Evolutionary conservation across 352 stramenopile species (phyloP), one percentile per base, ranked within the genome.

Genomic region (Pythium periplocum): DNA sequence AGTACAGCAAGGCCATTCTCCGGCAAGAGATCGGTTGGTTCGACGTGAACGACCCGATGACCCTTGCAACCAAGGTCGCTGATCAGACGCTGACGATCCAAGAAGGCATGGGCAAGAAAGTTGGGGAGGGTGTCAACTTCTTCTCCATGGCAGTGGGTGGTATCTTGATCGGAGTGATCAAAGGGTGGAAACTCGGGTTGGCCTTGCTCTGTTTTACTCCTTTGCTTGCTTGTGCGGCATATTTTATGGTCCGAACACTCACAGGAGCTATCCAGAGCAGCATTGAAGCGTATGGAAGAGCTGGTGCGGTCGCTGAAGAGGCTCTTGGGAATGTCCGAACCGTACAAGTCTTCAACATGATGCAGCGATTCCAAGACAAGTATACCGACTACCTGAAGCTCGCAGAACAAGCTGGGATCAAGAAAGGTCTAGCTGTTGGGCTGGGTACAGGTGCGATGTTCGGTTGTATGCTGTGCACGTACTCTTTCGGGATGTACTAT

Each of bases 401-500:
- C 12, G 56, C 61, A 6, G 51, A 61, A 37, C 35, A 46, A 37
- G 58, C 54, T 12, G 53, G 58, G 7, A 57, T 66, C 31, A 40
- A 39, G 30, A 69, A 66, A 35, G 53, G 53, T 30, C 37, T 65
- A 3, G 52, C 66, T 2, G 58, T 56, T n/a, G 41, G 59, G 4
- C 30, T 69, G 6, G 62, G 57, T 1, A 68, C 49, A 34, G 61
- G 61, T 10, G 36, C 64, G 8, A 64, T 70, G 45, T 73, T 70
- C 45, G 34, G 70, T 12, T 49, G 54, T 35, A 53, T 59, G 7
- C 38, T 62, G 36, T 45, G 63, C 63, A 64, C 63, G 8, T 79
- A 79, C 42, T 61, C 54, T 6, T 40, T 71, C 3, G 69, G 69
- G 6, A 76, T 79, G 63, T 75, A 64, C 51, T 79, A 76, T 41